phyloP scores from a whole-genome alignment of 805 yeast species.

The Starmerella bombi region DNA sequence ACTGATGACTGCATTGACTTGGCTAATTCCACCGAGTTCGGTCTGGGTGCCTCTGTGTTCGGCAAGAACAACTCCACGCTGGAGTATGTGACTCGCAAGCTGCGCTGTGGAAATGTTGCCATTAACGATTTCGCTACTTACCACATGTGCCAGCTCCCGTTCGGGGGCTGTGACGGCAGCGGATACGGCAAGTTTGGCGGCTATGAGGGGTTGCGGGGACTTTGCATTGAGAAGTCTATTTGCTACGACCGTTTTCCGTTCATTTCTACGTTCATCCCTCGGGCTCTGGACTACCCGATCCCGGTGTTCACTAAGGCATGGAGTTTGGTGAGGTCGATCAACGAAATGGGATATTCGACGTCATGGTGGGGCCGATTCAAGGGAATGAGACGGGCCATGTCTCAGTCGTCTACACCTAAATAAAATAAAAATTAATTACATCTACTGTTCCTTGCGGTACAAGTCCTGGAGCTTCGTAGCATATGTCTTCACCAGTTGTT shows the following conservation, averaged over 20 bases:
- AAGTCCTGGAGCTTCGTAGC: conserved; percentile 43
- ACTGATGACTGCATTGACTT: conserved; percentile 57
- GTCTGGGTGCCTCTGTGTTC: conserved; percentile 84
- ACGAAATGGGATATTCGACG: conserved; percentile 60
- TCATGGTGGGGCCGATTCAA: conserved; percentile 57
- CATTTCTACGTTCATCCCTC: conserved; percentile 68
- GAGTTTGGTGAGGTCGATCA: conserved; percentile 71
- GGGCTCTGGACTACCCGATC: conserved; percentile 85
- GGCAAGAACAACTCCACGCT: conserved; percentile 49
- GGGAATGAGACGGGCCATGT: conserved; percentile 40
- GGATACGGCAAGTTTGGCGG: conserved; percentile 99
- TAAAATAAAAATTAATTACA: background rate
- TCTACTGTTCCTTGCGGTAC: conserved; percentile 33
- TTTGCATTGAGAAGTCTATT: conserved; percentile 75
- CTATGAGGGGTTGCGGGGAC: conserved; percentile 85
- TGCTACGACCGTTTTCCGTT: conserved; percentile 74
- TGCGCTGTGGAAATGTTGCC: conserved; percentile 85
- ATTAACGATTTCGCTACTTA: conserved; percentile 96
- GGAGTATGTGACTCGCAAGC: conserved; percentile 45
- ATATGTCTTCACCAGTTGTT: conserved; percentile 55
- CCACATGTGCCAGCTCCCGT: conserved; percentile 90
- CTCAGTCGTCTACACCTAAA: background rate
- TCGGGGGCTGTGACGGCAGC: conserved; percentile 85
- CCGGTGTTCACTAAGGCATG: conserved; percentile 70
- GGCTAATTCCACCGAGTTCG: conserved; percentile 77